phyloP scores from a whole-genome alignment of 208 protist genomes.

The Naegleria fowleri region DNA sequence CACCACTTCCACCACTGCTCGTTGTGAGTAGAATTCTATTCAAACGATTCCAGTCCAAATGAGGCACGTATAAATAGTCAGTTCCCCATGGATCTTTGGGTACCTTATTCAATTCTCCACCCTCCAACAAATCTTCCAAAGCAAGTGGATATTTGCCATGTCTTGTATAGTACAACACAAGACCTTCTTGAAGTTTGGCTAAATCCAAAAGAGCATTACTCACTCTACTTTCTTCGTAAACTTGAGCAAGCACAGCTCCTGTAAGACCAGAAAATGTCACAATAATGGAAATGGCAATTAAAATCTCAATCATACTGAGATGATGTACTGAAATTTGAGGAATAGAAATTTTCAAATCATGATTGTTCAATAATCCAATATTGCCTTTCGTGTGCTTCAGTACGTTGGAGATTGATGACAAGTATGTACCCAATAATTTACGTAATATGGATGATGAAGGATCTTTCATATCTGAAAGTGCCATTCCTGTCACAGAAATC shows the following conservation, averaged over 20 bases:
- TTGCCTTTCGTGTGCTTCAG: too few species aligned
- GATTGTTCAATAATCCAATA: too few species aligned
- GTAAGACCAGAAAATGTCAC: constrained; percentile 31
- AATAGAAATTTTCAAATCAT: too few species aligned
- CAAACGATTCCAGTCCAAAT: constrained; percentile 16
- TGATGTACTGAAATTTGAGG: not conserved
- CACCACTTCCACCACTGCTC: not conserved
- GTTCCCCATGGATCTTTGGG: constrained; percentile 32
- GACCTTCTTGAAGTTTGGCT: constrained; percentile 1
- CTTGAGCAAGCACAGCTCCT: not conserved
- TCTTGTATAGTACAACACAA: constrained; percentile 24
- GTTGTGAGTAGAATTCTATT: not conserved
- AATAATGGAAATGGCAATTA: constrained; percentile 32
- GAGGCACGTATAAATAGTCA: constrained; percentile 28
- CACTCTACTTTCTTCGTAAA: constrained; percentile 19
- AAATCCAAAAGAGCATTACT: constrained; percentile 20
- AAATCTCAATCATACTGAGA: constrained; percentile 35
- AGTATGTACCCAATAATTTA: too few species aligned
- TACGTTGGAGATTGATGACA: too few species aligned
- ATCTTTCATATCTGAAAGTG: too few species aligned
- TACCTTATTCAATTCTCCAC: constrained; percentile 25
- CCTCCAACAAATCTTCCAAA: constrained; percentile 20
- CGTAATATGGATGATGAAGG: too few species aligned
- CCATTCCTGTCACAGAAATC: too few species aligned
- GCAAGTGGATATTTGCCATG: constrained; percentile 15